phyloP scores from a whole-genome alignment of 192 early-diverging fungal species.

The Kappamyces sp. region DNA sequence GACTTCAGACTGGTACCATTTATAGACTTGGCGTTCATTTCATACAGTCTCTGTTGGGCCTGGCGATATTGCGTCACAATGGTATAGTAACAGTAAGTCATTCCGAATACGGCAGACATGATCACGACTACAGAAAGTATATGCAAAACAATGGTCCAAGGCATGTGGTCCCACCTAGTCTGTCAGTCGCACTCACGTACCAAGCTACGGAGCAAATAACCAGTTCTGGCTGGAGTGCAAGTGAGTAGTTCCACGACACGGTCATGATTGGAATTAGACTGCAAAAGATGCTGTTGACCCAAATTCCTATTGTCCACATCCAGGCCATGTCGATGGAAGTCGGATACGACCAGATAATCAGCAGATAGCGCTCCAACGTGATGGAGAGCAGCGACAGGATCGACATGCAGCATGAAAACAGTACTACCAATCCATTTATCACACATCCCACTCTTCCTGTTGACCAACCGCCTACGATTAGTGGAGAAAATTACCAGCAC shows the following conservation, averaged over 20 bases:
- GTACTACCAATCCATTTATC: neutral
- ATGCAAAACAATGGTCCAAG: too few species aligned
- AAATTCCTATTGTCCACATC: neutral
- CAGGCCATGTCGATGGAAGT: slow-evolving; percentile 1
- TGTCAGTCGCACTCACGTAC: too few species aligned
- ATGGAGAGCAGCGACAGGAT: slow-evolving; percentile 7
- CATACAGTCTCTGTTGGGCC: too few species aligned
- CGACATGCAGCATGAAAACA: slow-evolving; percentile 2
- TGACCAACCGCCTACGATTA: slow-evolving; percentile 4
- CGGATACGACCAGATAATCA: slow-evolving; percentile 1
- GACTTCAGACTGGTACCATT: too few species aligned
- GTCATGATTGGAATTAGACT: neutral
- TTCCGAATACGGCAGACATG: too few species aligned
- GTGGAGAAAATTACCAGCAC: neutral
- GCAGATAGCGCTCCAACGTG: slow-evolving; percentile 4
- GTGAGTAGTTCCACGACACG: neutral
- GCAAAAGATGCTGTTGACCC: neutral
- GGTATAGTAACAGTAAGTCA: too few species aligned
- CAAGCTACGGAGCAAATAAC: too few species aligned
- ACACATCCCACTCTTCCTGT: slow-evolving; percentile 9
- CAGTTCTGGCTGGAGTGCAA: too few species aligned
- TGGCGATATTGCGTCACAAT: too few species aligned
- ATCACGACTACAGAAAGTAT: too few species aligned
- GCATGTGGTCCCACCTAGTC: too few species aligned
- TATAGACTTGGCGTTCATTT: too few species aligned